Base-by-base conservation (phyloP, 345 rosid genomes). In the Corchorus capsularis region DNA sequence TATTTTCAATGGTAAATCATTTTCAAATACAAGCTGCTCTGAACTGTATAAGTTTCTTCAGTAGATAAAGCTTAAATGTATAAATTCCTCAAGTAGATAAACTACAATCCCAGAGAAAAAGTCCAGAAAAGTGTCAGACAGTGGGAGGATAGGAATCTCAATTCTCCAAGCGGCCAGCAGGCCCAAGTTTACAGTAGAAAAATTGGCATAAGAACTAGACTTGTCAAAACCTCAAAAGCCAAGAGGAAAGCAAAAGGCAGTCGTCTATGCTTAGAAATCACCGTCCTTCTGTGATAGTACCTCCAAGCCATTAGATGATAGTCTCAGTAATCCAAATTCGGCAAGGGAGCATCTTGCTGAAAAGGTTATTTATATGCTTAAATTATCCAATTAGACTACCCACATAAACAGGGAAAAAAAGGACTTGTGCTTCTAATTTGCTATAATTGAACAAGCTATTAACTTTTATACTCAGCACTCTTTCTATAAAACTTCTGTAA, bases 21-120 rank as follows among this genome's bases (percentile, higher is more conserved):
- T 60, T 12, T 60, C 64, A 60, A 60, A 60, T 32, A 13, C 27
- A 6, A 67, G 39, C 56, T 22, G 8, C 39, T 14, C 71, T 7
- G 5, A 47, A 27, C 56, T 27, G n/a, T 22, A 19, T 13, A 67
- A 67, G 71, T 49, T 66, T 67, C 50, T 67, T 67, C 71, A 22
- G 41, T 47, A 22, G 71, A 67, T 47, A 20, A 59, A 66, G n/a
- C 56, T 67, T 22, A 17, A 67, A 13, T 2, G 2, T 14, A 47
- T 47, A 67, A 67, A 27, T 12, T 27, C 19, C 47, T 67, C 22
- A 46, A 46, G 71, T 16, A 22, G 71, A 67, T 67, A 46, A 67
- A 46, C 12, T 55, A 46, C 6, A 49, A 47, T 27, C 19, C 37
- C 22, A 68, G 56, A 68, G 56, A 68, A 68, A 27, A 11, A 8